Evolutionary conservation across 306 rosid genomes (phyloP).

Genomic region (Dicorynia guianensis): DNA sequence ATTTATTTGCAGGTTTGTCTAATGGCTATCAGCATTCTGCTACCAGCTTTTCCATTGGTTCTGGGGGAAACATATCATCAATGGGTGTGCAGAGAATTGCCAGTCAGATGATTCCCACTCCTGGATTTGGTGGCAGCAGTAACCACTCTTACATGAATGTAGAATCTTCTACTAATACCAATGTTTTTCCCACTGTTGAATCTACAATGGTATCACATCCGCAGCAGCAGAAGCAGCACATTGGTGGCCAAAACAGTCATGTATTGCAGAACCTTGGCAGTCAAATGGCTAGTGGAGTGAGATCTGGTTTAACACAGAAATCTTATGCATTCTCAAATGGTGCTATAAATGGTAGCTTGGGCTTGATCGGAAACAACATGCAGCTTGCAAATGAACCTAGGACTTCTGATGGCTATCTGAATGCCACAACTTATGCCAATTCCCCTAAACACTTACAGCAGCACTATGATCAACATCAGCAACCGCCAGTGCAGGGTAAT

Average conservation of each 20-base stretch:
- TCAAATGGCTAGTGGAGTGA: conserved; percentile 80
- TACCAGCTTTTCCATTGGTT: conserved; percentile 32
- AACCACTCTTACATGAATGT: conserved; percentile 68
- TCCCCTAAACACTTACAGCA: conserved; percentile 78
- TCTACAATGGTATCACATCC: conserved; percentile 67
- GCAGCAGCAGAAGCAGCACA: conserved; percentile 79
- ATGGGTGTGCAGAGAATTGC: conserved; percentile 67
- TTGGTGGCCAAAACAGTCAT: conserved; percentile 75
- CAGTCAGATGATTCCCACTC: conserved; percentile 99
- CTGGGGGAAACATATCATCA: conserved; percentile 76
- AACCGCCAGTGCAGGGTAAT: conserved; percentile 71
- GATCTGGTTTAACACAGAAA: conserved; percentile 79
- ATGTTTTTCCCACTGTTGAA: conserved; percentile 75
- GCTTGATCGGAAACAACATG: conserved; percentile 74
- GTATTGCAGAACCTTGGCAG: conserved; percentile 73
- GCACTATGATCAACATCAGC: conserved; percentile 73
- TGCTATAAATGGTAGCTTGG: conserved; percentile 66
- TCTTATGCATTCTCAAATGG: conserved; percentile 87
- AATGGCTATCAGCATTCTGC: too few relatives aligned
- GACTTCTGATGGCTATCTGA: conserved; percentile 63
- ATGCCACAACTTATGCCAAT: conserved; percentile 54
- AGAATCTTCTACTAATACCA: conserved; percentile 69
- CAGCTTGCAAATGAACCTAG: conserved; percentile 69
- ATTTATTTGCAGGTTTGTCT: too few relatives aligned
- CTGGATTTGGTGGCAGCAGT: conserved; percentile 71